Evolutionary conservation across 2,329 filamentous ascomycete genomes (phyloP).

Genomic region (Ceratocystis cacaofunesta): DNA sequence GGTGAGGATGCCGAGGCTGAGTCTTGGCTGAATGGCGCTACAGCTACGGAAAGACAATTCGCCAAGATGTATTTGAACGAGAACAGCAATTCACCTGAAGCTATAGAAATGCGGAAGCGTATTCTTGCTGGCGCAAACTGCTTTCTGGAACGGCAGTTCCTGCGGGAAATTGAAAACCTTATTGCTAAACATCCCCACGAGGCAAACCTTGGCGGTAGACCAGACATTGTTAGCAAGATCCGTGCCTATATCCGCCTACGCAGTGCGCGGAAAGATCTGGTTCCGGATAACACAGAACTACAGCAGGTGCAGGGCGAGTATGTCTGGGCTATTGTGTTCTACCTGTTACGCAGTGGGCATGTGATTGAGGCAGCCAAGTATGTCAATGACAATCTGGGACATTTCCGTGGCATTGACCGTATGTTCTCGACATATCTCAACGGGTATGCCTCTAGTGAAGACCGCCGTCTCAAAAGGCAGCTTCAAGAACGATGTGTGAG

Average conservation of each 20-base stretch:
- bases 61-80: constrained; percentile 64
- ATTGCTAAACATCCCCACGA: constrained; percentile 76
- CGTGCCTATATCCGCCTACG: constrained; percentile 81
- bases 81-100: constrained; percentile 45
- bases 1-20: constrained; percentile 52
- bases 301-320: constrained; percentile 70
- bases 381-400: constrained; percentile 60
- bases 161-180: constrained; percentile 57
- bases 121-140: constrained; percentile 66
- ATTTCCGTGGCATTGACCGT: constrained; percentile 80
- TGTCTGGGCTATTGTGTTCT: constrained; percentile 90
- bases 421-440: constrained; percentile 81
- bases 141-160: constrained; percentile 71
- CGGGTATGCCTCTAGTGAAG: constrained; percentile 62
- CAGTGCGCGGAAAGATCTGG: constrained; percentile 66
- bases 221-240: constrained; percentile 77
- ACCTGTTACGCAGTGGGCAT: constrained; percentile 72
- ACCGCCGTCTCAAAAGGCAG: constrained; percentile 62
- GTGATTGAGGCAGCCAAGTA: constrained; percentile 74
- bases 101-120: constrained; percentile 56
- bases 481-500: constrained; percentile 77
- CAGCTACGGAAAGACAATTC: constrained; percentile 62
- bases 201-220: constrained; percentile 76
- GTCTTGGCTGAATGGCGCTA: constrained; percentile 43
- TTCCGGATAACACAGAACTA: constrained; percentile 63